Evolutionary conservation across 2,329 filamentous ascomycete species (phyloP).

Genomic region (Alternaria sp.): DNA sequence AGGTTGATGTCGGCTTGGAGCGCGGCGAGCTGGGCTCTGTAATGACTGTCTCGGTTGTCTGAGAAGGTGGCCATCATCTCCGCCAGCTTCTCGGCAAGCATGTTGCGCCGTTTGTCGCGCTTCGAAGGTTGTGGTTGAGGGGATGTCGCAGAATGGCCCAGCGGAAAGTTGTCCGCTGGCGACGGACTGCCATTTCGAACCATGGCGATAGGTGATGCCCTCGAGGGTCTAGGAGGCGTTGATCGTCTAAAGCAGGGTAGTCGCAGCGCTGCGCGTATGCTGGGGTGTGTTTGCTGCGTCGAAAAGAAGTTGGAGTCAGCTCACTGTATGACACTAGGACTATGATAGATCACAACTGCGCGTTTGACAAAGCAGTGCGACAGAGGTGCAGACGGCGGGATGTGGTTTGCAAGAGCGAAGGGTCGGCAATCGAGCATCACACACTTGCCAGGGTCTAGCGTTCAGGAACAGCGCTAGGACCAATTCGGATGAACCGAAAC

Average conservation of each 20-base stretch:
- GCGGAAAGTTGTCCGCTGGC: conserved; percentile 44
- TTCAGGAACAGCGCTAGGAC: not conserved
- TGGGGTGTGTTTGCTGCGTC: not conserved
- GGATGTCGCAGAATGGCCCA: conserved; percentile 48
- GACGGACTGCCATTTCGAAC: conserved; percentile 48
- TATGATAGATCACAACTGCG: not conserved
- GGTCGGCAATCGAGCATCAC: conserved; percentile 14
- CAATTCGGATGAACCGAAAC: not conserved
- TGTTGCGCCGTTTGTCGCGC: conserved; percentile 86
- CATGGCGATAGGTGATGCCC: conserved; percentile 31
- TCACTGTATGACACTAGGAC: not conserved
- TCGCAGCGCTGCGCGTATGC: not conserved
- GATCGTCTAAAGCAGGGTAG: conserved; percentile 2
- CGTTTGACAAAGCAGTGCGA: not conserved
- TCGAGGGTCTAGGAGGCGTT: not conserved
- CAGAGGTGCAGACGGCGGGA: conserved; percentile 4
- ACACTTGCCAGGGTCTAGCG: conserved; percentile 17
- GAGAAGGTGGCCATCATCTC: conserved; percentile 79
- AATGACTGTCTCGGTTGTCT: conserved; percentile 80
- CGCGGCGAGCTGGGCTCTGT: conserved; percentile 86
- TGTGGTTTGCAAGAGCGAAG: conserved; percentile 18
- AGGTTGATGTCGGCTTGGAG: conserved; percentile 90
- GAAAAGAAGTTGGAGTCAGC: not conserved
- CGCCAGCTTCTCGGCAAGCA: conserved; percentile 78
- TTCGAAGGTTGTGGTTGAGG: conserved; percentile 69